These are phyloP conservation scores for Plasmopara muralis DNA, from an alignment of 352 stramenopile genomes.

Conservation along the genomic window DNA sequence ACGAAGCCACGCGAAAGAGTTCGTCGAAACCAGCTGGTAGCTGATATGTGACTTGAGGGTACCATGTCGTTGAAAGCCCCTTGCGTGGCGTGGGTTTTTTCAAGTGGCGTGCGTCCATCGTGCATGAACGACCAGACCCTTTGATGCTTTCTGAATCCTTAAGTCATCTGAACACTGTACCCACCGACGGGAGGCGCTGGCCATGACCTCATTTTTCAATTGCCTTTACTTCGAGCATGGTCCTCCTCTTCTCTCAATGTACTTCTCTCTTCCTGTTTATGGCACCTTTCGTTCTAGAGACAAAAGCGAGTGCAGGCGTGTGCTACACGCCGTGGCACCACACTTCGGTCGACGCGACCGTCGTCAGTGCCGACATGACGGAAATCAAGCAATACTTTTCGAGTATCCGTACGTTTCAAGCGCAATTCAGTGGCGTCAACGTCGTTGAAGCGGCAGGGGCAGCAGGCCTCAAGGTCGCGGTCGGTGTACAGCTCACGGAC, in stretches of 20 bases:
- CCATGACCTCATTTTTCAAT: background rate
- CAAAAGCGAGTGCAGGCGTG: constrained; percentile 24
- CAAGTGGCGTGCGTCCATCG: background rate
- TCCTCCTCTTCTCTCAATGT: constrained; percentile 10
- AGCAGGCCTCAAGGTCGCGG: constrained; percentile 47
- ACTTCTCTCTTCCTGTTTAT: constrained; percentile 8
- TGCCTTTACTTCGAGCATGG: background rate
- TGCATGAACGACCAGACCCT: background rate
- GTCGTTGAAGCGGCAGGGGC: constrained; percentile 33
- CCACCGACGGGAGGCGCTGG: background rate
- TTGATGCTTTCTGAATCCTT: background rate
- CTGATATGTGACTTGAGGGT: background rate
- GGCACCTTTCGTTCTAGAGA: constrained; percentile 6
- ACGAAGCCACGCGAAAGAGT: background rate
- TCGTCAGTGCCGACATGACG: constrained; percentile 32
- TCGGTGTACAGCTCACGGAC: constrained; percentile 58
- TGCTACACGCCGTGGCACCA: constrained; percentile 75
- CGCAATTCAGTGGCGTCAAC: constrained; percentile 53
- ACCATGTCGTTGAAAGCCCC: too few species aligned
- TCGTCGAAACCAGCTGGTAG: background rate
- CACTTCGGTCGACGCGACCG: constrained; percentile 22
- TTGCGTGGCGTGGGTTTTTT: background rate
- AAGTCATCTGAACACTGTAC: background rate
- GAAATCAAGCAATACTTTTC: constrained; percentile 46
- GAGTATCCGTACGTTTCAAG: constrained; percentile 64